Percentiles rank a stretch among this genome's conserved stretches.
These are phyloP conservation scores for Aureobasidium vineae DNA, from an alignment of 2,329 filamentous ascomycete genomes.

Conservation along the genomic window DNA sequence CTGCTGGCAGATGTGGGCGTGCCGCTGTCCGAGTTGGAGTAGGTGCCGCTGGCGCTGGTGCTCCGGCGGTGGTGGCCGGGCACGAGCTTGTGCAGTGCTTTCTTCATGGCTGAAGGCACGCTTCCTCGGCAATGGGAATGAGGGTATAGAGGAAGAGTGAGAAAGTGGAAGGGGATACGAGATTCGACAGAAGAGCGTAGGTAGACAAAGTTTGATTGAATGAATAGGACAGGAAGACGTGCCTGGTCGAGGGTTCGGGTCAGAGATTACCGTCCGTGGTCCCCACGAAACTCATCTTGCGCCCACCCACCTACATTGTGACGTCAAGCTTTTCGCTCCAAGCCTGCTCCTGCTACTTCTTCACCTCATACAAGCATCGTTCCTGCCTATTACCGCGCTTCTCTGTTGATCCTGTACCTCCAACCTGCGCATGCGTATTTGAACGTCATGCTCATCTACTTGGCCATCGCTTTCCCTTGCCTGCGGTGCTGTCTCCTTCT, in stretches of 20 bases:
- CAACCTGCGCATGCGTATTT: not conserved
- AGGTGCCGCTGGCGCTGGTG: constrained; percentile 20
- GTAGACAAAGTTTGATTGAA: not conserved
- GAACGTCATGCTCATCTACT: constrained; percentile 7
- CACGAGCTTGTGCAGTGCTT: constrained; percentile 25
- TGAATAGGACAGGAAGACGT: not conserved
- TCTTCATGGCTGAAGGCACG: constrained; percentile 24
- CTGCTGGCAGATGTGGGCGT: constrained; percentile 24
- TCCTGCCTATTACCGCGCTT: not conserved
- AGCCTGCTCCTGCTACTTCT: not conserved
- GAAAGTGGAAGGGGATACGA: not conserved
- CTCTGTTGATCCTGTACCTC: not conserved
- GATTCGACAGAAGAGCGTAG: not conserved
- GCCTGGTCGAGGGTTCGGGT: not conserved
- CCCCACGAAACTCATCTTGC: not conserved
- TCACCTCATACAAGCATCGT: too few species aligned
- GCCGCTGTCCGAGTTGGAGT: constrained; percentile 16
- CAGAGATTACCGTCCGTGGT: constrained; percentile 15
- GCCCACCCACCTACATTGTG: too few species aligned
- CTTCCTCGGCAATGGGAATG: not conserved
- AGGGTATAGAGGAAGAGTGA: not conserved
- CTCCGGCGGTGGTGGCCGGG: constrained; percentile 24
- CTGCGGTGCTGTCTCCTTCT: not conserved
- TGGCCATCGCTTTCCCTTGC: not conserved
- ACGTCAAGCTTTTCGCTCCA: too few species aligned